Conservation (phyloP, 179 eudicot species). For the Sideroxylon spinosum region DNA sequence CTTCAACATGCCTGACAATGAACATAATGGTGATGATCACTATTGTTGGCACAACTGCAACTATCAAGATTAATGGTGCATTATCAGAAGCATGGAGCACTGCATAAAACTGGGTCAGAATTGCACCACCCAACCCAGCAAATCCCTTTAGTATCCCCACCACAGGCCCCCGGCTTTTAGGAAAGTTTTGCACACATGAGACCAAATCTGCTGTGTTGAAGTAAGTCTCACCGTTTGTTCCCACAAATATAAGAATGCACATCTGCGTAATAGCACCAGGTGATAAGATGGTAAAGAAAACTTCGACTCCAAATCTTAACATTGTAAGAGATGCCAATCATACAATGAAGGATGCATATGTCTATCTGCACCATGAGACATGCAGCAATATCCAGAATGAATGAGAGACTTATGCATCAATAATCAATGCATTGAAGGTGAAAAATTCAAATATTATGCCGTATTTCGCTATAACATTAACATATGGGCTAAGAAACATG, state of each 20-base stretch:
- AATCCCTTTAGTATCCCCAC: constrained; percentile 51
- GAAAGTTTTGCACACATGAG: constrained; percentile 49
- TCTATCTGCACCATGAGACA: neutral
- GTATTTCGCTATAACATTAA: too few species aligned
- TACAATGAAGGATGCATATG: too few species aligned
- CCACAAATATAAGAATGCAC: constrained; percentile 54
- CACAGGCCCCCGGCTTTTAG: constrained; percentile 46
- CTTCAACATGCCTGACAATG: constrained; percentile 74
- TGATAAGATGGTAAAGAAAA: neutral
- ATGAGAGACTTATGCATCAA: too few species aligned
- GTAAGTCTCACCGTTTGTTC: constrained; percentile 52
- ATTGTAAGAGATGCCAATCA: neutral
- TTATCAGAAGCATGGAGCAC: constrained; percentile 60
- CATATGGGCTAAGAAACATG: neutral
- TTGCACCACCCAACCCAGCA: constrained; percentile 49
- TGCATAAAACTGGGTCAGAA: constrained; percentile 38
- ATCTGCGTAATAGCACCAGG: constrained; percentile 42
- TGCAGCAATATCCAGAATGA: neutral
- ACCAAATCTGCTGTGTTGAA: constrained; percentile 46
- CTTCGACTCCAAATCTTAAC: neutral
- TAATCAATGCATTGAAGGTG: neutral
- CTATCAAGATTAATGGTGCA: constrained; percentile 83
- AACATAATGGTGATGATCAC: constrained; percentile 70
- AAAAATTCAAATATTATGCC: neutral
- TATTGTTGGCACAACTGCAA: constrained; percentile 89